A percentile compares a stretch with the other conserved stretches of the same genome.
phyloP scores from a whole-genome alignment of 2,329 filamentous ascomycete genomes.

The Nemania sp. region DNA sequence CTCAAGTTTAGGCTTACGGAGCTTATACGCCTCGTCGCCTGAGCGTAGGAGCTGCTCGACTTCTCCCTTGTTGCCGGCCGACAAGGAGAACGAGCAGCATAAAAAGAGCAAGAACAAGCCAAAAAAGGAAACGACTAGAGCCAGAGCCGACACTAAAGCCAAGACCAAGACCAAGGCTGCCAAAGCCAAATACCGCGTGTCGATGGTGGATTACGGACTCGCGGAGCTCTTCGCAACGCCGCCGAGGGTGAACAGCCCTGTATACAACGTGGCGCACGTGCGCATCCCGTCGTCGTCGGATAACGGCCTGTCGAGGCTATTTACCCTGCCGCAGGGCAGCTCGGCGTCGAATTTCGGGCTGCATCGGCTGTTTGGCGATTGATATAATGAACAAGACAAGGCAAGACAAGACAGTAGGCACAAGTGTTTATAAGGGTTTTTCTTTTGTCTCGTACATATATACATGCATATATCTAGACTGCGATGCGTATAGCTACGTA shows the following conservation, averaged over 20 bases:
- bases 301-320: slow-evolving; percentile 15
- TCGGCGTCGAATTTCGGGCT: slow-evolving; percentile 21
- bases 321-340: slow-evolving; percentile 6
- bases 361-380: slow-evolving; percentile 18
- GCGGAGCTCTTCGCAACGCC: slow-evolving; percentile 12
- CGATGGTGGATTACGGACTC: slow-evolving; percentile 16
- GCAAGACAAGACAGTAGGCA: too few relatives aligned
- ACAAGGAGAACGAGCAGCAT: background rate
- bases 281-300: slow-evolving; percentile 9
- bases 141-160: too few relatives aligned
- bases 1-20: slow-evolving; percentile 9
- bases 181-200: slow-evolving; percentile 4
- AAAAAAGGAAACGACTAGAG: background rate
- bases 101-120: background rate
- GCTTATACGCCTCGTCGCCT: slow-evolving; percentile 7
- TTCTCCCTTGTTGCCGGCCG: background rate
- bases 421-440: too few relatives aligned
- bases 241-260: slow-evolving; percentile 4
- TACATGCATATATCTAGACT: slow-evolving; percentile 16
- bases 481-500: slow-evolving; percentile 1
- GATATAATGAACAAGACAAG: background rate
- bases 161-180: too few relatives aligned
- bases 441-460: too few relatives aligned
- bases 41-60: slow-evolving; percentile 6
- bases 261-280: slow-evolving; percentile 1